Conservation (phyloP, 495 filamentous ascomycete genomes). For the Trichoderma parareesei region DNA sequence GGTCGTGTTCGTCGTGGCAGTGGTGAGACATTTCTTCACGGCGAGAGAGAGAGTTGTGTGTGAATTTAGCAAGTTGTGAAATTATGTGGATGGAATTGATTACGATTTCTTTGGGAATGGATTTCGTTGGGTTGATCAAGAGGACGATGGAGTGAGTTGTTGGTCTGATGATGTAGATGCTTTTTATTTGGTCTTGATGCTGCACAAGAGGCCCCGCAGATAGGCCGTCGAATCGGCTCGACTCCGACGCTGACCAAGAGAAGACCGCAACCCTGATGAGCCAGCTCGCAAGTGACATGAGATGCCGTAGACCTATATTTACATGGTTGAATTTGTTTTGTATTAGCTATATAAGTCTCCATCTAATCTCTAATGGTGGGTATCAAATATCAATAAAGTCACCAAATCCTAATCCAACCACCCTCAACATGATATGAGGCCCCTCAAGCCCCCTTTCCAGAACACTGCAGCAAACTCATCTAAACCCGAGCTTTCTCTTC, state of each 20-base stretch:
- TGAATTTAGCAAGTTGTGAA: no score
- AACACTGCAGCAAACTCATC: neutral
- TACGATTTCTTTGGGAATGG: neutral
- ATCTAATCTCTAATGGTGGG: no score
- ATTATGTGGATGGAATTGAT: no score
- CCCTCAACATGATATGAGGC: no score
- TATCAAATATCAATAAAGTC: neutral
- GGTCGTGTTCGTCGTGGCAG: slow-evolving; percentile 37
- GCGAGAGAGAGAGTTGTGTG: neutral
- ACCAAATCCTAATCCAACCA: neutral
- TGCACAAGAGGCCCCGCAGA: neutral
- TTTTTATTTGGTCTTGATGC: neutral
- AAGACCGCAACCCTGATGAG: neutral
- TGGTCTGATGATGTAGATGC: neutral
- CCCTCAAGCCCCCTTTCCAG: no score
- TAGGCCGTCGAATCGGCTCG: neutral
- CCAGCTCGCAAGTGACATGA: neutral
- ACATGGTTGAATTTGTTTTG: no score
- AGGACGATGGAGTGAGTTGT: neutral
- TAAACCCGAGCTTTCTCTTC: slow-evolving; percentile 24
- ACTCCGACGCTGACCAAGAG: neutral
- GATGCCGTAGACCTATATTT: neutral
- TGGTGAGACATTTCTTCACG: slow-evolving; percentile 31
- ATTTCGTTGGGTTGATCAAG: neutral
- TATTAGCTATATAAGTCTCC: no score